A percentile compares a stretch with the other conserved stretches of the same genome.
phyloP scores from a whole-genome alignment of 164 flowering plant species.

The Cinnamomum micranthum region DNA sequence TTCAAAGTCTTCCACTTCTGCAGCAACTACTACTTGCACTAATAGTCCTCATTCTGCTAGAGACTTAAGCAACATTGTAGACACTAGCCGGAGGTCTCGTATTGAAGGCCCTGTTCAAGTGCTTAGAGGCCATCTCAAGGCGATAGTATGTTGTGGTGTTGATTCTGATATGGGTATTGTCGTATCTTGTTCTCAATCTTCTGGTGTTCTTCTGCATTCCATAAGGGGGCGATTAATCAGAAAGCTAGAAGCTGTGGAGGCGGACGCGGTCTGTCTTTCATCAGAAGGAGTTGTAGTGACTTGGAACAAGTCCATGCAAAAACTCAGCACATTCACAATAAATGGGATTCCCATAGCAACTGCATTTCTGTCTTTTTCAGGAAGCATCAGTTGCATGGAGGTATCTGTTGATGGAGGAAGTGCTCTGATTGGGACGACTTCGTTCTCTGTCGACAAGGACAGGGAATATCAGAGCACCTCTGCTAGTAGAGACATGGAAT shows the following conservation, averaged over 20 bases:
- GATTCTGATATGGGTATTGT: slow-evolving; percentile 82
- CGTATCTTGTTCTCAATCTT: slow-evolving; percentile 67
- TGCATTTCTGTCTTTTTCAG: slow-evolving; percentile 39
- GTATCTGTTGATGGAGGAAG: slow-evolving; percentile 68
- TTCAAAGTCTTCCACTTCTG: slow-evolving; percentile 43
- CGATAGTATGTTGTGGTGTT: slow-evolving; percentile 72
- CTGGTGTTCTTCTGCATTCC: slow-evolving; percentile 83
- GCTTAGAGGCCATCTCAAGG: slow-evolving; percentile 77
- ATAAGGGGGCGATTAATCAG: slow-evolving; percentile 75
- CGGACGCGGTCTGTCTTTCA: slow-evolving; percentile 76
- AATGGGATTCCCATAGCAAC: slow-evolving; percentile 70
- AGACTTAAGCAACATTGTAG: slow-evolving; percentile 35
- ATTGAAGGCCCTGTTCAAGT: slow-evolving; percentile 94
- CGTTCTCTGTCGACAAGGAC: slow-evolving; percentile 13
- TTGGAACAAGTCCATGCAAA: slow-evolving; percentile 60
- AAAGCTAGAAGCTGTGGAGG: slow-evolving; percentile 63
- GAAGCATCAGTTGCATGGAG: slow-evolving; percentile 81
- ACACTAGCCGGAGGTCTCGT: slow-evolving; percentile 49
- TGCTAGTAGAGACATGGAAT: slow-evolving; percentile 6
- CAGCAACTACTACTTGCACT: slow-evolving; percentile 37
- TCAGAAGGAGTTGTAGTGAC: slow-evolving; percentile 66
- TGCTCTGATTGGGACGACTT: slow-evolving; percentile 68
- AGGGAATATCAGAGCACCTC: slow-evolving; percentile 4
- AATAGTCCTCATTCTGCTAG: slow-evolving; percentile 27
- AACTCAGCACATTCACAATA: slow-evolving; percentile 58